These are phyloP conservation scores for Pichia membranifaciens DNA, from an alignment of 805 yeast species.

Conservation along the genomic window DNA sequence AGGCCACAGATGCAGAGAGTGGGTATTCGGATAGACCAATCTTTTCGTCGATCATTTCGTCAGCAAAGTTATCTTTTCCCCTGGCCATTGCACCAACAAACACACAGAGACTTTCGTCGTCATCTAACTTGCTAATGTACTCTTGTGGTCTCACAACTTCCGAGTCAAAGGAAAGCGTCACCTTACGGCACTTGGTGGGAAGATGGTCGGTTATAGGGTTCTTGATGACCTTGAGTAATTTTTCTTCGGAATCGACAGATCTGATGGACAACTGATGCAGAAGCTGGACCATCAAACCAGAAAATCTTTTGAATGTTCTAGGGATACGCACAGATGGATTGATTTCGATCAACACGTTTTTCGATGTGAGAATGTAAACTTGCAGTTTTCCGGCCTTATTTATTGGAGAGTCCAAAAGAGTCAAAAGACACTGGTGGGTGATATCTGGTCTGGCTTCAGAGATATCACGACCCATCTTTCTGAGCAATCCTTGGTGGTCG, in stretches of 20 bases:
- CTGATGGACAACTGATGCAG: constrained; percentile 88
- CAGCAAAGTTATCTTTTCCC: constrained; percentile 96
- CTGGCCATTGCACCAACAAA: constrained; percentile 99
- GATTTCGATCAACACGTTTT: constrained; percentile 91
- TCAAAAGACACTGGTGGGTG: constrained; percentile 94
- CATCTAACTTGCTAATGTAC: constrained; percentile 71
- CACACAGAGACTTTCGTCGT: constrained; percentile 92
- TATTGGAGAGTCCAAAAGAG: constrained; percentile 93
- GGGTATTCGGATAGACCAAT: constrained; percentile 95
- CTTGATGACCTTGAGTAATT: constrained; percentile 86
- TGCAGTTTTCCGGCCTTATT: constrained; percentile 96
- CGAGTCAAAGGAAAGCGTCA: constrained; percentile 90
- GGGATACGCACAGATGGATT: constrained; percentile 97
- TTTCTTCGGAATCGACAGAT: constrained; percentile 93
- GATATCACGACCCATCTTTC: constrained; percentile 95
- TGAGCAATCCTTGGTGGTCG: constrained; percentile 92
- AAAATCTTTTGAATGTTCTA: constrained; percentile 94
- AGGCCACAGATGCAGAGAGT: constrained; percentile 94
- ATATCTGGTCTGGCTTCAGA: constrained; percentile 99
- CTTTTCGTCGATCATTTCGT: constrained; percentile 93
- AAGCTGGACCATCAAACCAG: constrained; percentile 96
- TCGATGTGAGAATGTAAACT: constrained; percentile 92
- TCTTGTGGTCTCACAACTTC: constrained; percentile 84
- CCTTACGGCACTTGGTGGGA: constrained; percentile 91
- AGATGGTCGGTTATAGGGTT: constrained; percentile 96